phyloP scores from a whole-genome alignment of 345 rosid genomes.

The Noccaea bulbosa region DNA sequence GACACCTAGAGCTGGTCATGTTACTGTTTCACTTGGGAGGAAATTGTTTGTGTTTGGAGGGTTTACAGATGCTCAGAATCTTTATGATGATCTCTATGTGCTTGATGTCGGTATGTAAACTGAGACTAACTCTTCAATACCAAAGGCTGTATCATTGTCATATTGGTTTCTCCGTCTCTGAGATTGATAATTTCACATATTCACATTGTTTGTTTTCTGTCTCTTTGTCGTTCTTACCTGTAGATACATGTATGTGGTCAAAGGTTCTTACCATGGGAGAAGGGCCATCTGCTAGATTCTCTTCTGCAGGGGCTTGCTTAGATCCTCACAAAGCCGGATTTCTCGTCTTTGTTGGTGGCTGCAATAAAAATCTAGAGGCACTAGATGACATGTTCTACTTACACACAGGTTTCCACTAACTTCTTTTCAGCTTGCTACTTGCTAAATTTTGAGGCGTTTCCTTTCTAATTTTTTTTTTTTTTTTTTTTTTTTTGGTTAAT shows the following conservation, averaged over 20 bases:
- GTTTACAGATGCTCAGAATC: constrained; percentile 90
- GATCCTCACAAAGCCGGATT: constrained; percentile 79
- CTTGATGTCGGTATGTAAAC: constrained; percentile 82
- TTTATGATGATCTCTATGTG: constrained; percentile 81
- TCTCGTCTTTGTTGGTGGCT: constrained; percentile 87
- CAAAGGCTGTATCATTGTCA: constrained; percentile 1
- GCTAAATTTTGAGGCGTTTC: constrained; percentile 6
- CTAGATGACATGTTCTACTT: constrained; percentile 89
- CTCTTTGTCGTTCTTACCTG: constrained; percentile 26
- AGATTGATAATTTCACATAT: neutral
- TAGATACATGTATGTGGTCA: constrained; percentile 88
- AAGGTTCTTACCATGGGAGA: constrained; percentile 67
- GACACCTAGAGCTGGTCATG: constrained; percentile 98
- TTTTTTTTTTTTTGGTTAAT: constrained; percentile 27
- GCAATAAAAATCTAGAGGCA: constrained; percentile 94
- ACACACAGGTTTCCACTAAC: constrained; percentile 67
- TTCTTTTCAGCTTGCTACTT: constrained; percentile 8
- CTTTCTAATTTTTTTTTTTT: constrained; percentile 21
- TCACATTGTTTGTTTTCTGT: constrained; percentile 18
- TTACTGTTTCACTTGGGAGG: constrained; percentile 84
- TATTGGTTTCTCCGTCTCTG: constrained; percentile 18
- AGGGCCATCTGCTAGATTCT: constrained; percentile 96
- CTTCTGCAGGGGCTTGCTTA: constrained; percentile 87
- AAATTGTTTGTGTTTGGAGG: constrained; percentile 94
- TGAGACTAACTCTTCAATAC: constrained; percentile 3